Conservation (phyloP, 2,329 filamentous ascomycete species). For the Epicoccum nigrum region DNA sequence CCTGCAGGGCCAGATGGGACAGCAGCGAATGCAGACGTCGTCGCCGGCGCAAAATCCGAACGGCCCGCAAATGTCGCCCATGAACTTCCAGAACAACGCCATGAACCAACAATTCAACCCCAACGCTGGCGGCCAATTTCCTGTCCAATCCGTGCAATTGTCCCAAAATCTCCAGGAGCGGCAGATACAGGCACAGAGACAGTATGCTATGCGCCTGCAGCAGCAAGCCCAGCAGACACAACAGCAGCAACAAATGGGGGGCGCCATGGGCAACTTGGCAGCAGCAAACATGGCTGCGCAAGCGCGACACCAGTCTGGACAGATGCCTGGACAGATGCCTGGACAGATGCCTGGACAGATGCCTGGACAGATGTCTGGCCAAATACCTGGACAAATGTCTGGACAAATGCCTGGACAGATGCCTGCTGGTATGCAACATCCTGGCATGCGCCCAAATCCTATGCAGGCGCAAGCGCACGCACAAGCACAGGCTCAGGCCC, state of each 20-base stretch:
- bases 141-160: slow-evolving; percentile 53
- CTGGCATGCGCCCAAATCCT: slow-evolving; percentile 42
- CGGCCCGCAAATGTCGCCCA: slow-evolving; percentile 51
- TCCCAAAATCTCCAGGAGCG: slow-evolving; percentile 56
- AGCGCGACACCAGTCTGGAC: slow-evolving; percentile 47
- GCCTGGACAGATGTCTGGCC: slow-evolving; percentile 31
- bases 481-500: slow-evolving; percentile 29
- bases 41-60: slow-evolving; percentile 84
- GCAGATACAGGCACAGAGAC: slow-evolving; percentile 72
- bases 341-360: too few relatives aligned
- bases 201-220: slow-evolving; percentile 85
- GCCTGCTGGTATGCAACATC: slow-evolving; percentile 41
- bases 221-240: slow-evolving; percentile 62
- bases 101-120: slow-evolving; percentile 49
- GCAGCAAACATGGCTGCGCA: slow-evolving; percentile 49
- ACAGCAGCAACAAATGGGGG: slow-evolving; percentile 54
- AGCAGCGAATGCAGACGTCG: slow-evolving; percentile 77
- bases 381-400: slow-evolving; percentile 35
- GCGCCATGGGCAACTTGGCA: slow-evolving; percentile 28
- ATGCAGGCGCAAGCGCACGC: slow-evolving; percentile 35
- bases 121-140: slow-evolving; percentile 54
- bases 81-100: slow-evolving; percentile 44
- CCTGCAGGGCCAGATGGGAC: slow-evolving; percentile 62
- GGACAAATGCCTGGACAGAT: slow-evolving; percentile 42
- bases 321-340: slow-evolving; percentile 31